Evolutionary conservation across 306 rosid species (phyloP).

Genomic region (Potentilla sterilis): DNA sequence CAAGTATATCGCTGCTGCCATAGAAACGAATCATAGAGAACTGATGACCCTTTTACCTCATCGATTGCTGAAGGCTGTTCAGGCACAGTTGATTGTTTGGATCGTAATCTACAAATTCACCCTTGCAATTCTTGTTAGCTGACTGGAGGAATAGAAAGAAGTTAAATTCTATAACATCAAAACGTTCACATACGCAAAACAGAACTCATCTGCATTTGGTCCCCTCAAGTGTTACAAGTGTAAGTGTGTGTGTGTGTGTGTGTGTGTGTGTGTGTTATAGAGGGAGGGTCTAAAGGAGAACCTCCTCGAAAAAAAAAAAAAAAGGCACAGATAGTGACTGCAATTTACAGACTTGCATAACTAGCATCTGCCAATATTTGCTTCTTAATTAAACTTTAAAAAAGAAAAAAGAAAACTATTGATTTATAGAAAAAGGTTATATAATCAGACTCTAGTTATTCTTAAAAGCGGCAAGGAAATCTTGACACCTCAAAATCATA

Average conservation of each 20-base stretch:
- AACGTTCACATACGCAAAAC: not conserved
- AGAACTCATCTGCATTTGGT: not conserved
- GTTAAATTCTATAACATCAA: not conserved
- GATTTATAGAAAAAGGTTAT: not conserved
- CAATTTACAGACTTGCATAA: not conserved
- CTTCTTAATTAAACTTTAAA: not conserved
- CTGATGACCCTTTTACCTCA: slow-evolving; percentile 1
- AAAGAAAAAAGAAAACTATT: not conserved
- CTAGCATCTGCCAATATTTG: not conserved
- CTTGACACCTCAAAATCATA: not conserved
- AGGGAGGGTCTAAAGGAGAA: too few relatives aligned
- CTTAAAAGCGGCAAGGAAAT: not conserved
- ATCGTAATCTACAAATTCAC: not conserved
- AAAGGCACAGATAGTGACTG: not conserved
- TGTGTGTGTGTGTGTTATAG: too few relatives aligned
- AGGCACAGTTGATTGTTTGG: slow-evolving; percentile 16
- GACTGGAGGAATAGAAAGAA: not conserved
- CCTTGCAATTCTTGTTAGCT: slow-evolving; percentile 9
- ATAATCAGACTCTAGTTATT: not conserved
- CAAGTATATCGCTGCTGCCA: not conserved
- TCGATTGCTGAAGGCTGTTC: not conserved
- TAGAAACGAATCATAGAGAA: not conserved
- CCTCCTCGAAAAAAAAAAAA: too few relatives aligned
- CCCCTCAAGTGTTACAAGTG: not conserved
- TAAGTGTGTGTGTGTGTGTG: too few relatives aligned